Base-by-base conservation (phyloP, 164 flowering plant genomes). In the Annona squamosa region DNA sequence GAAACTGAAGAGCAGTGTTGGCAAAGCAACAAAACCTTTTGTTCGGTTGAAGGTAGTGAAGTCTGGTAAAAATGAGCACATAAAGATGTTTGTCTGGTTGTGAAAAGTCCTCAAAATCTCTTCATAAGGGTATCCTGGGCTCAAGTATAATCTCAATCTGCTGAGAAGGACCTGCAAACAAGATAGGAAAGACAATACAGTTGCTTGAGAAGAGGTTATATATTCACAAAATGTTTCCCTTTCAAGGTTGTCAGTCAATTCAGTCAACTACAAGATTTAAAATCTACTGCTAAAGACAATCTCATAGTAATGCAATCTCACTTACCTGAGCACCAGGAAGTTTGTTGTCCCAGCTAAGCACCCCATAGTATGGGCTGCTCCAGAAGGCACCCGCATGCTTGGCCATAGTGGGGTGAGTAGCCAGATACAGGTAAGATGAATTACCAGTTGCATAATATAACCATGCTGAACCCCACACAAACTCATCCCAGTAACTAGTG, bases 121-220 rank as follows among this genome's bases (percentile, higher is more conserved):
- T 75, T 94, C 98, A 79, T 91, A 94, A 16, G 98, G 98, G 81
- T 92, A 94, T 1, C 98, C 98, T 66, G 98, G 98, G 78, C 97
- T 92, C 84, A 94, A 81, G 83, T 93, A 92, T 73, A 92, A 83
- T 73, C 98, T 85, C 82, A 94, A 47, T 56, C 98, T 93, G 72
- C 91, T 94, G 44, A 94, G 80, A 74, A 94, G 92, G 57, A 94
- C 90, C 99, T 94, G 76, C 47, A 67, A 75, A 3, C 45, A 72
- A 65, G 45, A 52, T 10, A 52, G 13, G 13, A 52, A 52, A 16
- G 59, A 52, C 17, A 10, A 7, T 1, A 5, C 9, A 16, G 13
- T 5, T 52, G 9, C 9, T 0, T 52, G 59, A 52, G 13, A 52
- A 52, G 13, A 52, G 59, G 13, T 16, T 52, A 9, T 52, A 52